These are phyloP conservation scores for Carex kokanica DNA, from an alignment of 176 grass and related monocot genomes.

Conservation along the genomic window DNA sequence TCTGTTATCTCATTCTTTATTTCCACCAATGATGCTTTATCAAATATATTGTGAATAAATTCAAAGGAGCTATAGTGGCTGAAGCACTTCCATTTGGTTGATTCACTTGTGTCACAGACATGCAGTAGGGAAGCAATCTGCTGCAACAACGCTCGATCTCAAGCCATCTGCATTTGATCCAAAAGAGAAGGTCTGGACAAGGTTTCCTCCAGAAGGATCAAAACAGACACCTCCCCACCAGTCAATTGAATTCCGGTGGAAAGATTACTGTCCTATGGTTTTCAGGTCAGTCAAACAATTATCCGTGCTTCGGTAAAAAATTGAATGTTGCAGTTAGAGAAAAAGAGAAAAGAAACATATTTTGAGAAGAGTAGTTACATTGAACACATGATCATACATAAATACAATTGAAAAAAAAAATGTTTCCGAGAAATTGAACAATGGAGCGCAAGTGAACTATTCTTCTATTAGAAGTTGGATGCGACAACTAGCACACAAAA, in stretches of 20 bases:
- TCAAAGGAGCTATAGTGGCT: neutral
- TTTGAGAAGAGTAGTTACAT: neutral
- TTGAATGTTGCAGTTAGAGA: neutral
- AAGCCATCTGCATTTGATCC: constrained; percentile 82
- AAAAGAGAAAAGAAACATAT: neutral
- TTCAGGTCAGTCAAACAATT: constrained; percentile 47
- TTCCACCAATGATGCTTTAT: neutral
- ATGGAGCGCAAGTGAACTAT: neutral
- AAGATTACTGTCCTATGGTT: constrained; percentile 83
- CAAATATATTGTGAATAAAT: neutral
- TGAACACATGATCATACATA: neutral
- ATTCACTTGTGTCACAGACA: constrained; percentile 40
- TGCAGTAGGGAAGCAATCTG: constrained; percentile 64
- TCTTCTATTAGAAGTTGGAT: neutral
- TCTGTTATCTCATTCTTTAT: neutral
- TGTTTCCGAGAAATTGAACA: neutral
- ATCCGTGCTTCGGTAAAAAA: neutral
- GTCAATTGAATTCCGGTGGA: constrained; percentile 77
- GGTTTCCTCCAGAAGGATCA: constrained; percentile 76
- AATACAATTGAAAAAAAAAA: neutral
- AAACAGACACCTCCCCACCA: constrained; percentile 79
- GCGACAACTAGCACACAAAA: neutral
- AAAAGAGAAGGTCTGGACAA: constrained; percentile 90
- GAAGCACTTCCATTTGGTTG: neutral
- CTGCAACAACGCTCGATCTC: constrained; percentile 50